Percentiles rank a stretch among this genome's conserved stretches.
phyloP scores from a whole-genome alignment of 2,329 filamentous ascomycete genomes.

The Orbilia quercus region DNA sequence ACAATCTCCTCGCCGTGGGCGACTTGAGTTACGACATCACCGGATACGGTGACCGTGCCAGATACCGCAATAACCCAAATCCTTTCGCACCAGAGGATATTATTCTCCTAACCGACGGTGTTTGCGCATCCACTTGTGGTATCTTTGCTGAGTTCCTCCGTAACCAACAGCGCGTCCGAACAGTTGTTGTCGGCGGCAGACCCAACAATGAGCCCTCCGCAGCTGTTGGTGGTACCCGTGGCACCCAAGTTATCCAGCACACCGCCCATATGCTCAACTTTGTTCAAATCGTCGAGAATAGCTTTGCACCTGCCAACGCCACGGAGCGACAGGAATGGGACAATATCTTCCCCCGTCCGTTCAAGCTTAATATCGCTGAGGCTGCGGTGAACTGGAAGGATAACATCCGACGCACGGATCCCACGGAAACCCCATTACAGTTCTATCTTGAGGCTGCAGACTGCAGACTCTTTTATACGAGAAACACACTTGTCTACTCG shows the following conservation, averaged over 20 bases:
- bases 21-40: conserved; percentile 62
- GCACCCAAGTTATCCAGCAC: conserved; percentile 63
- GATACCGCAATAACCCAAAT: conserved; percentile 45
- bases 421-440: conserved; percentile 66
- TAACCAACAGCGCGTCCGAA: conserved; percentile 68
- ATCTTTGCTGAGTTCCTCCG: conserved; percentile 70
- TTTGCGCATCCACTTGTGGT: conserved; percentile 72
- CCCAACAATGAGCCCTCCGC: conserved; percentile 63
- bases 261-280: conserved; percentile 60
- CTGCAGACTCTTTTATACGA: conserved; percentile 72
- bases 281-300: conserved; percentile 58
- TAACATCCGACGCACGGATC: conserved; percentile 30
- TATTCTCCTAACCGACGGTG: conserved; percentile 66
- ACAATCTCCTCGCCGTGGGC: conserved; percentile 57
- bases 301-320: conserved; percentile 57
- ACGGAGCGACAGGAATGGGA: conserved; percentile 37
- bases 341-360: conserved; percentile 53
- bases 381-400: conserved; percentile 55
- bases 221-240: conserved; percentile 74
- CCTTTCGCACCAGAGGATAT: conserved; percentile 64
- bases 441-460: conserved; percentile 72
- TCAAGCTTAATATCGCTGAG: conserved; percentile 58
- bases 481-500: conserved; percentile 61
- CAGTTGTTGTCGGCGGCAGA: conserved; percentile 72
- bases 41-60: conserved; percentile 56